Base-by-base conservation (phyloP, 2,329 filamentous ascomycete genomes). In the Trichoderma sp. region DNA sequence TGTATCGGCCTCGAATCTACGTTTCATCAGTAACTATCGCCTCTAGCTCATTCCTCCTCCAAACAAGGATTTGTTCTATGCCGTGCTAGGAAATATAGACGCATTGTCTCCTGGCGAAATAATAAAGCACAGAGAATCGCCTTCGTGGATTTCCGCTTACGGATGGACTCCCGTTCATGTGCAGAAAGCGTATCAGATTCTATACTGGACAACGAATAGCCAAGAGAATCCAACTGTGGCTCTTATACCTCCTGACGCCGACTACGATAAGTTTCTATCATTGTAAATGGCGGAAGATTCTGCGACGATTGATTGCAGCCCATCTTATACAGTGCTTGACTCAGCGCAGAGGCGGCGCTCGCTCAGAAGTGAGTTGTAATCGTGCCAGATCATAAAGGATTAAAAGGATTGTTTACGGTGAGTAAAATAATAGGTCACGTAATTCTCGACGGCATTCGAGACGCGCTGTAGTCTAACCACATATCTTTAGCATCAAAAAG, bases 301-400 rank as follows among this genome's bases (percentile, higher is more conserved):
- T 6, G 77, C 79, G 2, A 75, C 75, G 19, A 73, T 81, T 2
- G 76, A 84, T 9, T 76, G 73, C 29, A 67, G 71, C 2, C 74
- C 74, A 0, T 76, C 74, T 0, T 75, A 72, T 48, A 71, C 68
- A 7, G 69, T 75, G 25, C 73, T 74, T 35, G 29, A 70, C 1
- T 19, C 34, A 10, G 65, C 70, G 1, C 54, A 3, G 69, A 74
- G n/a, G 60, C 67, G 2, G 71, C 69, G 2, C 79, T 86, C 2
- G 75, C 74, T 5, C 67, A 77, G 70, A 83, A 83, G 7, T 85
- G 82, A 82, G 75, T 81, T n/a, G 81, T 86, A n/a, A 81, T 78
- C 17, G 72, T 82, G 76, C 82, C 84, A 0, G 84, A 86, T 70
- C 81, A 78, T 61, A 78, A 83, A 61, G 82, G 82, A 0, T 80